Percentiles rank a stretch among this genome's conserved stretches.
These are phyloP conservation scores for Boletus barrowsii DNA, from an alignment of 768 basidiomycete species.

Conservation along the genomic window DNA sequence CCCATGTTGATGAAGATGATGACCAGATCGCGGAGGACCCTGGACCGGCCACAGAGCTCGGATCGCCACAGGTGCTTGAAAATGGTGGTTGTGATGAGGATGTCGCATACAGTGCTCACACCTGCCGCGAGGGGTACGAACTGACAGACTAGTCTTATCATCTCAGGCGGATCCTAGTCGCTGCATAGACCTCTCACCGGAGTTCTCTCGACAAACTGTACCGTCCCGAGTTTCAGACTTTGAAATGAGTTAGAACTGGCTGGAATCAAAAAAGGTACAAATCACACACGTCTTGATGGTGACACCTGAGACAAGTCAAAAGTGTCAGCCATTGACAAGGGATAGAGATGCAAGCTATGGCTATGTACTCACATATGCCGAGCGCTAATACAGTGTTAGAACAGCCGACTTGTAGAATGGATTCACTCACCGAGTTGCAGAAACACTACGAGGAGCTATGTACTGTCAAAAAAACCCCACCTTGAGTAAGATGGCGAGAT, in stretches of 20 bases:
- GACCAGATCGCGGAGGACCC: constrained; percentile 4
- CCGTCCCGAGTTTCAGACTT: background rate
- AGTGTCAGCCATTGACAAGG: background rate
- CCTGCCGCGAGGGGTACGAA: constrained; percentile 3
- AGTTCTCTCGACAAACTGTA: constrained; percentile 5
- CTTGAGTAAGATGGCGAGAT: background rate
- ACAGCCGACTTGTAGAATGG: background rate
- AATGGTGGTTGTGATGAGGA: constrained; percentile 9
- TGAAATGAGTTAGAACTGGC: background rate
- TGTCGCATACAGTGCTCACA: constrained; percentile 9
- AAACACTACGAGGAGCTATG: background rate
- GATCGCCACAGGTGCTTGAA: constrained; percentile 13
- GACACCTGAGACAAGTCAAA: background rate
- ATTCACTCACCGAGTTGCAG: constrained; percentile 4
- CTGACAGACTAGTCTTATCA: background rate
- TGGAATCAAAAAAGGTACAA: background rate
- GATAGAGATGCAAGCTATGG: background rate
- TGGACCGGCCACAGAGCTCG: constrained; percentile 3
- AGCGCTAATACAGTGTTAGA: background rate
- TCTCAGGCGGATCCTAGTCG: no score
- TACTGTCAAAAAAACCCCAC: background rate
- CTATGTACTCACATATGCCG: constrained; percentile 5
- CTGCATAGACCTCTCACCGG: background rate
- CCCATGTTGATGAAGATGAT: constrained; percentile 17
- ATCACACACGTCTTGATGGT: constrained; percentile 2